Percentiles rank a stretch among this genome's conserved stretches.
Evolutionary conservation across 192 early-diverging fungal species (phyloP).

Genomic region (Coemansia sp.): DNA sequence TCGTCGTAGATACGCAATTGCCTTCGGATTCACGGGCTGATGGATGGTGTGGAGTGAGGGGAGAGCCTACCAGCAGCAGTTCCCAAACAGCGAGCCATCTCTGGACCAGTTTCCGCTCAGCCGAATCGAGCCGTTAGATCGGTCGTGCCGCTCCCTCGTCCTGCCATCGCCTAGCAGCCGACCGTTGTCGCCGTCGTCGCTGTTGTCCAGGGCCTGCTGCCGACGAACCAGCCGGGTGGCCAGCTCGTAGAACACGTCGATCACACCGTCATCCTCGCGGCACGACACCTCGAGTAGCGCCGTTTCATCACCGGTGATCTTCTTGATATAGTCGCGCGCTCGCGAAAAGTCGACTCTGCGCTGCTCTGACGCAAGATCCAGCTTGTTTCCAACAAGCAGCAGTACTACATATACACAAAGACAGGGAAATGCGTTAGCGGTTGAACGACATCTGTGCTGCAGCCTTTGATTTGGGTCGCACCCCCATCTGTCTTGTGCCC

Average conservation of each 20-base stretch:
- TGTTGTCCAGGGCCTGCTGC: conserved; percentile 12
- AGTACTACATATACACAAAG: conserved; percentile 54
- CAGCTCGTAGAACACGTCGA: conserved; percentile 51
- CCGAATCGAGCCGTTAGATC: conserved; percentile 27
- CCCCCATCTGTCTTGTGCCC: not conserved
- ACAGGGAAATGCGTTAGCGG: not conserved
- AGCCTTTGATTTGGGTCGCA: not conserved
- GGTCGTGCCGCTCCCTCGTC: conserved; percentile 25
- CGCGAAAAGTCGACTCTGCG: conserved; percentile 60
- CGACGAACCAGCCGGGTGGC: conserved; percentile 35
- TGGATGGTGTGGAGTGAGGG: not conserved
- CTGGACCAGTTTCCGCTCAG: conserved; percentile 17
- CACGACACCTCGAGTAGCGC: conserved; percentile 70
- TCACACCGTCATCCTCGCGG: conserved; percentile 67
- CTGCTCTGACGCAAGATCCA: conserved; percentile 62
- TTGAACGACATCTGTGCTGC: not conserved
- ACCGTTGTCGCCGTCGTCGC: conserved; percentile 9
- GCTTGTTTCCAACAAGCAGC: conserved; percentile 71
- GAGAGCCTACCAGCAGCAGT: conserved; percentile 33
- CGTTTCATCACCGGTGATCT: conserved; percentile 60
- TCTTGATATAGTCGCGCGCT: conserved; percentile 63
- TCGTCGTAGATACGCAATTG: not conserved
- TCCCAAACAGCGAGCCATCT: not conserved
- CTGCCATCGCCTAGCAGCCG: conserved; percentile 12
- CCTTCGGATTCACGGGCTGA: not conserved